Base-by-base conservation (phyloP, 2,329 filamentous ascomycete genomes). In the Mycosphaerella arachidis region DNA sequence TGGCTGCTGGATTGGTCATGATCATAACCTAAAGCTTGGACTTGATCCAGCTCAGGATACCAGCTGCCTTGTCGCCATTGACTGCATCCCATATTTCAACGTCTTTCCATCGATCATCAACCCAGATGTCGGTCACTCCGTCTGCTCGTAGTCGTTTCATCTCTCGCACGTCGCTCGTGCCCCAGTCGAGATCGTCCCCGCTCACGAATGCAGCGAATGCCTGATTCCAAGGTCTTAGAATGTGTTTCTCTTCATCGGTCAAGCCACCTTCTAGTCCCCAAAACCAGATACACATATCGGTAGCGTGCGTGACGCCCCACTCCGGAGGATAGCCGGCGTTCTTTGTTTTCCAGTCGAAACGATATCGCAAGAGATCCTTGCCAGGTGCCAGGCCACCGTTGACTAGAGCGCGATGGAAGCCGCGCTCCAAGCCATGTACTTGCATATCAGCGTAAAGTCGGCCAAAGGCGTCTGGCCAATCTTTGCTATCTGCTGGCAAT, bases 381-480 rank as follows among this genome's bases (percentile, higher is more conserved):
- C 76, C 79, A 0, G 78, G 75, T 31, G 66, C 56, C 16, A 74
- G 61, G 0, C 78, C 79, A 3, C 73, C 74, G 16, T 70, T 66
- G 0, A 74, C 74, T 1, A 85, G 72, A 0, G 76, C 75, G 37
- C 78, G 70, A 5, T 79, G 72, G 58, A 84, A 78, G 0, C 82
- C 82, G 6, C 82, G 78, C 67, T 82, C 76, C 16, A 83, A 76
- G 18, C 74, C 72, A 64, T 85, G 78, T 8, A 85, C 79, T 66
- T 85, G 82, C 61, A 84, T 78, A 56, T 84, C 80, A 3, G 82
- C 82, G 63, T 85, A 85, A 6, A 85, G 73, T 13, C 73, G 73
- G 0, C 82, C 82, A 67, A 84, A 85, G 0, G 78, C 78, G 29
- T 83, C 78, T 52, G 69, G 63, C 82, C 82, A 85, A 65, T 78